Evolutionary conservation across 805 yeast species (phyloP), one percentile per base, ranked within the genome.

Genomic region (Cyberlindnera saturnus): DNA sequence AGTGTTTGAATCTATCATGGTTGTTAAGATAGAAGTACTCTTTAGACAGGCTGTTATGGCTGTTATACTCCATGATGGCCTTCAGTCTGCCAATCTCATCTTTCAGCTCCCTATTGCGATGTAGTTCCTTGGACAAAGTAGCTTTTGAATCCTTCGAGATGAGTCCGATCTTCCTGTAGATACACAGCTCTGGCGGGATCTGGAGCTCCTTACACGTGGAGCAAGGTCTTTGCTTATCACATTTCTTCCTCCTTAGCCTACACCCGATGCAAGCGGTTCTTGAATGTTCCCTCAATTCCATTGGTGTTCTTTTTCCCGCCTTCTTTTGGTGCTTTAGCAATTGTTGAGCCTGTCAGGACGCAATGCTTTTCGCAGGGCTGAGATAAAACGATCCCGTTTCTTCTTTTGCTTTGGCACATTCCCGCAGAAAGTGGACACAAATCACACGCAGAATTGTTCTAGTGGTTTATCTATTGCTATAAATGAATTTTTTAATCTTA

Each of bases 261-360:
- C 52, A 49, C 15, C 52, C 52, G 11, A 49, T 46, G 19, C 52
- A 49, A 5, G 51, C 51, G 1, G 49, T 48, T n/a, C 17, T 28
- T 13, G 39, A 13, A 11, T 36, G 28, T 11, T 36, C 39, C 16
- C 11, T 17, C 14, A n/a, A n/a, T 19, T 34, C 23, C 36, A 34
- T 34, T 17, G 4, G 4, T 10, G 28, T 23, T 23, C 11, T 5
- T 23, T 23, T 23, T 23, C 28, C 11, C 10, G 10, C 10, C 28
- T 23, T 23, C 28, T 23, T 23, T 23, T 23, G 28, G 28, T 8
- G 28, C 28, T 23, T 23, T 23, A 13, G 28, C 28, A 9, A 10
- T 23, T 23, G 28, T 9, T 9, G 11, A 23, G 11, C 11, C 28
- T 23, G 11, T 9, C 28, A 13, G 6, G 28, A 23, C 28, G 28